Conservation (phyloP, 192 early-diverging fungal species). For the Phycomyces nitens region DNA sequence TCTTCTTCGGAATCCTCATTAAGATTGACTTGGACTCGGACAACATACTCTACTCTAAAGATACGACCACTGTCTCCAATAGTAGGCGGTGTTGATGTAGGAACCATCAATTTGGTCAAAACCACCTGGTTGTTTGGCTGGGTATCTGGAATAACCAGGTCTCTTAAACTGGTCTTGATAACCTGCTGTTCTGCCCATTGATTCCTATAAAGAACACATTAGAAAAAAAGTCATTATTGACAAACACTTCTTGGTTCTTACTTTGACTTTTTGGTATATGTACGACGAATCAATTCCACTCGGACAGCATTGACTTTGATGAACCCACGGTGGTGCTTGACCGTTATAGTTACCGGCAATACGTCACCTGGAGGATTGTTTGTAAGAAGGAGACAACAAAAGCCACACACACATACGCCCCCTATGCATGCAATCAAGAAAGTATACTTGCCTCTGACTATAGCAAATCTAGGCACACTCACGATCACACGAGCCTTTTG, state of each 20-base stretch:
- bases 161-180: not conserved
- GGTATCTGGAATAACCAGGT: not conserved
- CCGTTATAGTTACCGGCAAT: not conserved
- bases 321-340: conserved; percentile 1
- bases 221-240: not conserved
- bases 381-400: no score
- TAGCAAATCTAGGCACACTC: conserved; percentile 6
- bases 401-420: no score
- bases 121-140: not conserved
- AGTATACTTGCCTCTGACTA: conserved; percentile 18
- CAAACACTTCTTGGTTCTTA: not conserved
- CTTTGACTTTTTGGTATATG: conserved; percentile 3
- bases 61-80: conserved; percentile 10
- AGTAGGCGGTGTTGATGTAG: conserved; percentile 9
- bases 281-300: conserved; percentile 10
- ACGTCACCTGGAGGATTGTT: conserved; percentile 17
- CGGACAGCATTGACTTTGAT: conserved; percentile 1
- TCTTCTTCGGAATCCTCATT: not conserved
- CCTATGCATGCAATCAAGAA: no score
- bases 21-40: conserved; percentile 7
- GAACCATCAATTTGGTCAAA: conserved; percentile 3
- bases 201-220: not conserved
- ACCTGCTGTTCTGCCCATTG: not conserved
- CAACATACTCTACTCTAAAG: conserved; percentile 3
- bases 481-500: conserved; percentile 3